Conservation (phyloP, 139 green algal genomes). For the Haematococcus sp. region DNA sequence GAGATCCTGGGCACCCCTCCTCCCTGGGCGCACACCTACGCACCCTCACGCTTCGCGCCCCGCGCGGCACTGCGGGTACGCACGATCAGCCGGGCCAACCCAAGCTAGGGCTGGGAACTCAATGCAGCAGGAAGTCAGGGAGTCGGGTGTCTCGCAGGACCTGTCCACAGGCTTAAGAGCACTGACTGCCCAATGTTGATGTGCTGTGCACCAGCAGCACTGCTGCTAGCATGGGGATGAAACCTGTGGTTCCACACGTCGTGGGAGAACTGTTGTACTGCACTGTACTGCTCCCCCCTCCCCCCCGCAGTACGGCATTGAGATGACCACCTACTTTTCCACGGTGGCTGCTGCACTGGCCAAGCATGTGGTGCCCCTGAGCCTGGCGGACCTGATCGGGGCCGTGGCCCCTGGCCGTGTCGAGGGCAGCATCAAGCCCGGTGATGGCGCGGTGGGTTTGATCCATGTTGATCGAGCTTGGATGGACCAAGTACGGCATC, state of each 20-base stretch:
- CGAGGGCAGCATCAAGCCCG: slow-evolving; percentile 11
- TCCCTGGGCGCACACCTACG: slow-evolving; percentile 9
- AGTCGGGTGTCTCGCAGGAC: too few relatives aligned
- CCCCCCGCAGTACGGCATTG: slow-evolving; percentile 16
- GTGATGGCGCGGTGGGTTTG: slow-evolving; percentile 19
- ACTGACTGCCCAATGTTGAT: too few relatives aligned
- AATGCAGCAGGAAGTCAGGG: too few relatives aligned
- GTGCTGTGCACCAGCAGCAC: too few relatives aligned
- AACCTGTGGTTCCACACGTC: too few relatives aligned
- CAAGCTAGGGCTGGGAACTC: neutral
- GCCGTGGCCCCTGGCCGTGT: slow-evolving; percentile 9
- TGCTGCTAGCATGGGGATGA: too few relatives aligned
- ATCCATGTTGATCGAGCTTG: too few relatives aligned
- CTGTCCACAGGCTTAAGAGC: too few relatives aligned
- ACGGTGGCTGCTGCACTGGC: slow-evolving; percentile 12
- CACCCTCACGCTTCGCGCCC: slow-evolving; percentile 5
- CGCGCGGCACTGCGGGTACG: too few relatives aligned
- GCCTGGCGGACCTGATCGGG: slow-evolving; percentile 15
- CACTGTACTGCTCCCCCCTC: neutral
- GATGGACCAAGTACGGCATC: too few relatives aligned
- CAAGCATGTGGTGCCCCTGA: slow-evolving; percentile 22
- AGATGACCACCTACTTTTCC: slow-evolving; percentile 24
- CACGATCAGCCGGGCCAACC: slow-evolving; percentile 3
- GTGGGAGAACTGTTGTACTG: too few relatives aligned
- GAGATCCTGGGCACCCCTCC: slow-evolving; percentile 8